A percentile compares a stretch with the other conserved stretches of the same genome.
phyloP scores from a whole-genome alignment of 768 basidiomycete genomes.

The Podaxis carcinomalis region DNA sequence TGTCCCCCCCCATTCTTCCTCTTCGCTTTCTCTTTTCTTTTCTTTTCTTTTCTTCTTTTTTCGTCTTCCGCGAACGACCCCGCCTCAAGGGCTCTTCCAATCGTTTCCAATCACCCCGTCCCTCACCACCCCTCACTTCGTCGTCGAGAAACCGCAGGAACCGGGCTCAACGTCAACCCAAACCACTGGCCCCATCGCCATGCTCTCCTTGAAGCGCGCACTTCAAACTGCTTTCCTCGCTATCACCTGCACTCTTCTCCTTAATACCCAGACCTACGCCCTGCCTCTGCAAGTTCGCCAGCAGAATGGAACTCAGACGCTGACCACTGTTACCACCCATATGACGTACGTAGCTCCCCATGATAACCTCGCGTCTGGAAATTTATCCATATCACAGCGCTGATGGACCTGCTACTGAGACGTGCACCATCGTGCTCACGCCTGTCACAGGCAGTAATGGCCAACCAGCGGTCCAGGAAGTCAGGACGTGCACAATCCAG shows the following conservation, averaged over 20 bases:
- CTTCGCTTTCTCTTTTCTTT: constrained; percentile 17
- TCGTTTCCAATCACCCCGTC: constrained; percentile 28
- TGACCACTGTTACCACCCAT: constrained; percentile 39
- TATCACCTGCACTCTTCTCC: constrained; percentile 34
- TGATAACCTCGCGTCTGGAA: not conserved
- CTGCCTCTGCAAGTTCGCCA: constrained; percentile 33
- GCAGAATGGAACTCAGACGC: constrained; percentile 19
- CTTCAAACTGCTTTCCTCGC: constrained; percentile 30
- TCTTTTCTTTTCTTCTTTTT: constrained; percentile 22
- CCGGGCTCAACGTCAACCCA: constrained; percentile 32
- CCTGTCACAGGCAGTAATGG: constrained; percentile 49
- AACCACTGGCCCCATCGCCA: constrained; percentile 22
- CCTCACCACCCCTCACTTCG: constrained; percentile 16
- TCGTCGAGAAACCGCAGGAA: constrained; percentile 47
- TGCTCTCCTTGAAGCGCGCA: constrained; percentile 32
- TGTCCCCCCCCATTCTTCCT: constrained; percentile 13
- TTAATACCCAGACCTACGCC: constrained; percentile 29
- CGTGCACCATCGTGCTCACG: constrained; percentile 55
- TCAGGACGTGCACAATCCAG: constrained; percentile 45
- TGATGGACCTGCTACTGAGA: constrained; percentile 49
- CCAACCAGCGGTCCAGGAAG: constrained; percentile 45
- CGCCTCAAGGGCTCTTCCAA: constrained; percentile 44
- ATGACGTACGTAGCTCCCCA: constrained; percentile 37
- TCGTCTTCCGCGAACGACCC: constrained; percentile 19
- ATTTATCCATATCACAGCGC: constrained; percentile 28